Evolutionary conservation across 2,329 filamentous ascomycete species (phyloP), one percentile per base, ranked within the genome.

Genomic region (Exutisphaerella laricina): DNA sequence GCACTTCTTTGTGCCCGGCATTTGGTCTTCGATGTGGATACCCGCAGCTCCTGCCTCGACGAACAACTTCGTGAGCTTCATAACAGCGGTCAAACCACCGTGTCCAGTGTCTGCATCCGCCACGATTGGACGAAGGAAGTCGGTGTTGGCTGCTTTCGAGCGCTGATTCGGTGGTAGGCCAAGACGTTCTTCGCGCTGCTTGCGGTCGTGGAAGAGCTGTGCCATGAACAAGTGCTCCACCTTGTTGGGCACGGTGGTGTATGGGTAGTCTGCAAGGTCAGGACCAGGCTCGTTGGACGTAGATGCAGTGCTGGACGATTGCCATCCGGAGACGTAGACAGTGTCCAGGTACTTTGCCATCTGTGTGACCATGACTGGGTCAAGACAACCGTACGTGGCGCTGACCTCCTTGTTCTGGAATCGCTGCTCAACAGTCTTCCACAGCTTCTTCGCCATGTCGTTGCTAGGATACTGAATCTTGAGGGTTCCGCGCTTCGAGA

Each of bases 331-430:
- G 50, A 98, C 92, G 67, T 98, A 98, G 65, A 98, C 87, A 23
- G 92, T 98, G 64, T 98, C 92, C 50, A 98, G 77, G 68, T 94
- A 97, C 70, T 97, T 95, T 59, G 90, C 90, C 92, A 98, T 98
- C 69, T 98, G 92, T 20, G 92, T 97, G 65, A 98, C 79, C 86
- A 96, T 96, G 43, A 94, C 95, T 8, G 92, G 92, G 64, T 98
- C 92, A 53, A 98, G 76, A 70, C 92, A 97, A 61, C 92, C 92
- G 64, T 96, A 98, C 45, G 92, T 98, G 72, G 84, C 94, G 69
- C 87, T 94, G 35, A 86, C 86, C 61, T 92, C 85, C 59, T 80
- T 80, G 62, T 77, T 85, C 86, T 94, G 35, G 75, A 92, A 98
- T 55, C 88, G 83, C 26, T 75, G 70, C 72, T 98, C 92, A 25